Conservation (phyloP, 345 rosid genomes). For the Microcos paniculata region DNA sequence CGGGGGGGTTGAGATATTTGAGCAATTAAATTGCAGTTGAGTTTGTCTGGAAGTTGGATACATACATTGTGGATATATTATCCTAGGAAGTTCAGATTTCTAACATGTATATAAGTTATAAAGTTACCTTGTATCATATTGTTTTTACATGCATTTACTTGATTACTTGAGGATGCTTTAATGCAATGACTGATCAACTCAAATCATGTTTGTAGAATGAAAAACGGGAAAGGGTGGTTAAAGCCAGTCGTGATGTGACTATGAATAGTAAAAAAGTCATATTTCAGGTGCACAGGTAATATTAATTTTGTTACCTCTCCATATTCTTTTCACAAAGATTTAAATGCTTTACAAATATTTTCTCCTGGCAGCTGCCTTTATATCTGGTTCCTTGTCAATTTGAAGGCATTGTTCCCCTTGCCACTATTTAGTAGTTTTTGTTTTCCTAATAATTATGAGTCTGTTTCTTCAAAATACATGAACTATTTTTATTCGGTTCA, state of each 20-base stretch:
- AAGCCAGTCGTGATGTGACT: conserved; percentile 94
- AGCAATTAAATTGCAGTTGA: background rate
- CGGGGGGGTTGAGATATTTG: background rate
- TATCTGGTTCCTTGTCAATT: background rate
- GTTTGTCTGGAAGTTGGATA: background rate
- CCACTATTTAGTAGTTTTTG: background rate
- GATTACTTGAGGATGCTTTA: background rate
- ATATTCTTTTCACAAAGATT: background rate
- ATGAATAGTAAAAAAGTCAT: conserved; percentile 94
- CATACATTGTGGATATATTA: background rate
- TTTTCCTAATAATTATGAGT: background rate
- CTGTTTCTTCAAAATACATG: background rate
- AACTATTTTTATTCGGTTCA: background rate
- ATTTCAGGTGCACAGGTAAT: conserved; percentile 94
- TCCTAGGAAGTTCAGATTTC: background rate
- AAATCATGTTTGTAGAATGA: conserved; percentile 56
- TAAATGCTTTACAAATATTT: background rate
- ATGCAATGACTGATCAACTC: conserved; percentile 2
- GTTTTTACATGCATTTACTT: background rate
- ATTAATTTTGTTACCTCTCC: background rate
- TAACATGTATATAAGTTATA: background rate
- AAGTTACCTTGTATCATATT: background rate
- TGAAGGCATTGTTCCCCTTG: background rate
- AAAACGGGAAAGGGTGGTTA: conserved; percentile 88
- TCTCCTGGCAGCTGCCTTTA: background rate